A percentile compares a stretch with the other conserved stretches of the same genome.
These are phyloP conservation scores for Bretschneidera sinensis DNA, from an alignment of 345 rosid genomes.

Conservation along the genomic window DNA sequence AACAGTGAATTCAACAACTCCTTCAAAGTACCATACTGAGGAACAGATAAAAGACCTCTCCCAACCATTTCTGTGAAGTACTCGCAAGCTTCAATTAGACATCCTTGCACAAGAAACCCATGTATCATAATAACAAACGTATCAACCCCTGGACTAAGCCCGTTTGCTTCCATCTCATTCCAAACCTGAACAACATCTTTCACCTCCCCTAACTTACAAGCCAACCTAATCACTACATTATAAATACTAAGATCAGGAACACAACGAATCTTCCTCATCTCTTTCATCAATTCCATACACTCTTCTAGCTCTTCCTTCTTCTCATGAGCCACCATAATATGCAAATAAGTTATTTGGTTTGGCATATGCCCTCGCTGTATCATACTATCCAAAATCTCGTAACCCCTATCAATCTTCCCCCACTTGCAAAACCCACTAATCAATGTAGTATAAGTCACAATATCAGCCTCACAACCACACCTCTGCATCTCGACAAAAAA, in stretches of 20 bases:
- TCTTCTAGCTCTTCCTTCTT: conserved; percentile 65
- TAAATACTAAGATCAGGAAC: conserved; percentile 49
- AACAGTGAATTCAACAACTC: conserved; percentile 54
- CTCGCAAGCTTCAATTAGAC: conserved; percentile 59
- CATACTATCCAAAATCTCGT: conserved; percentile 60
- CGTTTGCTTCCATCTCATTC: conserved; percentile 68
- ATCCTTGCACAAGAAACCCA: conserved; percentile 62
- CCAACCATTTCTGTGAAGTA: conserved; percentile 81
- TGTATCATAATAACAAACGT: conserved; percentile 63
- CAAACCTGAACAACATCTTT: conserved; percentile 53
- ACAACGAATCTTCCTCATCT: conserved; percentile 60
- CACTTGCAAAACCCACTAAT: conserved; percentile 80
- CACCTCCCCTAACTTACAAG: conserved; percentile 72
- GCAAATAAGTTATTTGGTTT: conserved; percentile 55
- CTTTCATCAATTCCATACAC: conserved; percentile 52
- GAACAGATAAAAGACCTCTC: conserved; percentile 59
- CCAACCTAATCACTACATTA: conserved; percentile 66
- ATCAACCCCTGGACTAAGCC: conserved; percentile 71
- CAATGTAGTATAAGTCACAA: conserved; percentile 63
- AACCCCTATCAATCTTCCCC: conserved; percentile 57
- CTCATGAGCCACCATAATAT: conserved; percentile 75
- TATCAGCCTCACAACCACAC: conserved; percentile 64
- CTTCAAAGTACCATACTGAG: conserved; percentile 70
- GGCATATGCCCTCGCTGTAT: conserved; percentile 50
- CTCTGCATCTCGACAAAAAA: conserved; percentile 75